Conservation (phyloP, 1,139 yeast species). For the Pichia sp. region DNA sequence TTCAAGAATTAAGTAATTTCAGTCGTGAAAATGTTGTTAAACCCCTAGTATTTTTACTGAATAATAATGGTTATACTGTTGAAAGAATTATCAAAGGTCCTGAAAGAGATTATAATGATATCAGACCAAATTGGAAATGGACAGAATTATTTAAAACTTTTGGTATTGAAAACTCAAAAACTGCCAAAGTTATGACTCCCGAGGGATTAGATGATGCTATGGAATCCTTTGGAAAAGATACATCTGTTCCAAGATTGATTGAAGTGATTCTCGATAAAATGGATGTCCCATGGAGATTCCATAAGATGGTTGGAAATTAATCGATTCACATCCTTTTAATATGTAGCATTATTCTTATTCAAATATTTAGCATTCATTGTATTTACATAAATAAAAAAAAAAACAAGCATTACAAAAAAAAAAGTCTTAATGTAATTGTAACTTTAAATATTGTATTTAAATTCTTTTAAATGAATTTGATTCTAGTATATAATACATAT, state of each 20-base stretch:
- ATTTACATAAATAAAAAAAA: no score
- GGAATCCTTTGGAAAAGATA: slow-evolving; percentile 31
- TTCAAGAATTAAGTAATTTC: slow-evolving; percentile 70
- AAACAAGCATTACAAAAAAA: no score
- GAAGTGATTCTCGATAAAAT: slow-evolving; percentile 53
- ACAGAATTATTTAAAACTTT: slow-evolving; percentile 54
- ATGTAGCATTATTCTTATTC: no score
- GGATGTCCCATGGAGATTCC: slow-evolving; percentile 58
- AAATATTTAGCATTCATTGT: no score
- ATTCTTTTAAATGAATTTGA: background rate
- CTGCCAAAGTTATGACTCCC: slow-evolving; percentile 30
- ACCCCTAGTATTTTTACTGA: slow-evolving; percentile 63
- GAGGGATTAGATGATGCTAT: slow-evolving; percentile 37
- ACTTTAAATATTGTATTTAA: no score
- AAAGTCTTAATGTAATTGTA: no score
- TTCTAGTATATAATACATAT: no score
- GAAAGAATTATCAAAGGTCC: slow-evolving; percentile 82
- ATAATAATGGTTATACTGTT: slow-evolving; percentile 81
- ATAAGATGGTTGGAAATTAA: slow-evolving; percentile 24
- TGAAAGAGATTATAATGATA: slow-evolving; percentile 69
- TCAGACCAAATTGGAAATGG: slow-evolving; percentile 77
- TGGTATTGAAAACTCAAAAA: slow-evolving; percentile 50
- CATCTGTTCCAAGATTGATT: slow-evolving; percentile 36
- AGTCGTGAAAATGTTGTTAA: slow-evolving; percentile 48
- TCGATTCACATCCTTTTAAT: no score